Conservation (phyloP, 2,329 filamentous ascomycete species). For the Pseudocercospora vitis region DNA sequence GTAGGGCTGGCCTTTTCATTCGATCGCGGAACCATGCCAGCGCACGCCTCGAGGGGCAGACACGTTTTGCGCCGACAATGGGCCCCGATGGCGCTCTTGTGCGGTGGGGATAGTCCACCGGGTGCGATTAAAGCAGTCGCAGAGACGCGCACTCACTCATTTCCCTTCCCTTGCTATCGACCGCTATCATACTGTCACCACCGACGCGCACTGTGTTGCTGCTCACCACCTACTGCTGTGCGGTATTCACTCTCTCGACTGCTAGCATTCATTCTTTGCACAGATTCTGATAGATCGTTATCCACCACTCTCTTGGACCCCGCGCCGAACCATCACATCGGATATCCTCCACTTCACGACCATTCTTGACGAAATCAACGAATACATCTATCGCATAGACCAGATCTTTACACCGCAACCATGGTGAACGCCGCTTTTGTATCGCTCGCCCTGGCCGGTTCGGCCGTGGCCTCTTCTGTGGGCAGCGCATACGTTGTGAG, state of each 20-base stretch:
- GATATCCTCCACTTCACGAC: constrained; percentile 6
- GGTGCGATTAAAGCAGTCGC: constrained; percentile 41
- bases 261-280: constrained; percentile 33
- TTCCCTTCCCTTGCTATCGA: constrained; percentile 26
- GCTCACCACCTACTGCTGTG: constrained; percentile 36
- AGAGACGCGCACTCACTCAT: constrained; percentile 30
- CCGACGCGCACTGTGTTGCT: constrained; percentile 34
- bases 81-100: constrained; percentile 14
- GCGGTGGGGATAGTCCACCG: constrained; percentile 13
- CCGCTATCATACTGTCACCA: constrained; percentile 26
- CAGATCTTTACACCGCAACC: constrained; percentile 11
- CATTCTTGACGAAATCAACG: constrained; percentile 8
- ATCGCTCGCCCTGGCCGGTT: constrained; percentile 30
- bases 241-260: constrained; percentile 38
- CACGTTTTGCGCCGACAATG: constrained; percentile 22
- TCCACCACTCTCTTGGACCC: constrained; percentile 29
- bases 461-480: constrained; percentile 26
- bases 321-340: constrained; percentile 13
- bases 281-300: constrained; percentile 20
- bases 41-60: constrained; percentile 21
- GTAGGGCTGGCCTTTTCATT: constrained; percentile 17
- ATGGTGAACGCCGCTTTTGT: constrained; percentile 29
- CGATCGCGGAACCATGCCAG: constrained; percentile 19
- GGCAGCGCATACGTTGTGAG: constrained; percentile 34
- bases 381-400: constrained; percentile 11